phyloP scores from a whole-genome alignment of 495 filamentous ascomycete genomes.

The Talaromyces stipitatus region DNA sequence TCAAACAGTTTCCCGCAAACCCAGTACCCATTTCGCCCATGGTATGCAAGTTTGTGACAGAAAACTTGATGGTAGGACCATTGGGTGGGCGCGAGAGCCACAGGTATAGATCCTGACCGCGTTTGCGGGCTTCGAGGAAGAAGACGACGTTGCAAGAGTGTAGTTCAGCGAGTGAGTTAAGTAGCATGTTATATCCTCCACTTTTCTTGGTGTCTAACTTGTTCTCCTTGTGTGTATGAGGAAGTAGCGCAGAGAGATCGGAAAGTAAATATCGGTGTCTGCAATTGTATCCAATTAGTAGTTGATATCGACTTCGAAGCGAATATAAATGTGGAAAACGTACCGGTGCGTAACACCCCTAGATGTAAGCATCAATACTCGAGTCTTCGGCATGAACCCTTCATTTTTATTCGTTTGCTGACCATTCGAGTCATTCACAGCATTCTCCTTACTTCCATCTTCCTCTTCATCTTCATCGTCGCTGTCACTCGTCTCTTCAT shows the following conservation, averaged over 20 bases:
- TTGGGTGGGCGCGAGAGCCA: slow-evolving; percentile 95
- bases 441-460: slow-evolving; percentile 32
- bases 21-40: slow-evolving; percentile 80
- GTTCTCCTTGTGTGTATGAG: slow-evolving; percentile 86
- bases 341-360: slow-evolving; percentile 85
- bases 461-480: slow-evolving; percentile 40
- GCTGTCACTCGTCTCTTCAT: slow-evolving; percentile 32
- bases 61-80: slow-evolving; percentile 80
- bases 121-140: slow-evolving; percentile 92
- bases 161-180: slow-evolving; percentile 94
- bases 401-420: slow-evolving; percentile 15
- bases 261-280: slow-evolving; percentile 90
- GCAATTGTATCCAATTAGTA: not conserved
- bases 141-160: slow-evolving; percentile 98
- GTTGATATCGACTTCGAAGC: too few species aligned
- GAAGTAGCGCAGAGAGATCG: slow-evolving; percentile 82
- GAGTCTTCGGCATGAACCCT: slow-evolving; percentile 47
- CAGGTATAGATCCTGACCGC: slow-evolving; percentile 75
- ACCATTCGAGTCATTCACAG: slow-evolving; percentile 27
- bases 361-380: slow-evolving; percentile 83
- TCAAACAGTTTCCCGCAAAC: slow-evolving; percentile 89
- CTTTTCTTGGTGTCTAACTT: slow-evolving; percentile 92
- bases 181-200: slow-evolving; percentile 61
- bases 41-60: slow-evolving; percentile 65
- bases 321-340: slow-evolving; percentile 9